Base-by-base conservation (phyloP, 1,139 yeast genomes). In the Arxiozyma heterogenica region DNA sequence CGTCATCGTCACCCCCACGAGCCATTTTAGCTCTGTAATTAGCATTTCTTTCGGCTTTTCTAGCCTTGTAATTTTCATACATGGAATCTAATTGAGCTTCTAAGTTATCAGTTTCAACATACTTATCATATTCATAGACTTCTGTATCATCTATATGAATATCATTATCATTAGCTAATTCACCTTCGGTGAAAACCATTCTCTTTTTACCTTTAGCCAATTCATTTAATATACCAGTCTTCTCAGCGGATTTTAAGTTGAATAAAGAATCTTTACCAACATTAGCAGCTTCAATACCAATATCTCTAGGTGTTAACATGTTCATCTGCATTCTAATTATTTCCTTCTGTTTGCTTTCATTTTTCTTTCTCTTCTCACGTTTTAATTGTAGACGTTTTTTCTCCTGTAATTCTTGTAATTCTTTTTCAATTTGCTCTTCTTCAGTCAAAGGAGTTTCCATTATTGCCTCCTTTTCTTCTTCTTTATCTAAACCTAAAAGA, bases 251-350 rank as follows among this genome's bases (percentile, higher is more conserved):
- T 64, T 83, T 85, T 67, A 93, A 77, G 66, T 84, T 88, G 73
- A 93, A 93, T 57, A 91, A 74, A 0, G 94, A 80, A 56, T 88
- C 95, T 49, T 86, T 78, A 52, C 95, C 96, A 54, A 80, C 73
- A 54, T 80, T 80, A n/a, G 89, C 93, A 21, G 96, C 96, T 69
- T 93, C 98, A 50, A 89, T 76, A 77, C 98, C 98, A 60, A 93
- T 83, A 65, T 89, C 95, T 76, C 81, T 82, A 65, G 95, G 96
- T 2, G 96, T 87, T 57, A 87, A 76, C 97, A 93, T 91, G 68
- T 88, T 89, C 94, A 93, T 86, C 72, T 93, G 98, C 86, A 90
- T 84, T 72, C 98, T 81, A 53, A 80, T 79, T 54, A 93, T 82
- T 68, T 91, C 98, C 70, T 87, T 88, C 68, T 89, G 96, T 66